phyloP scores from a whole-genome alignment of 2,329 filamentous ascomycete species.

The Pseudogymnoascus sp. region DNA sequence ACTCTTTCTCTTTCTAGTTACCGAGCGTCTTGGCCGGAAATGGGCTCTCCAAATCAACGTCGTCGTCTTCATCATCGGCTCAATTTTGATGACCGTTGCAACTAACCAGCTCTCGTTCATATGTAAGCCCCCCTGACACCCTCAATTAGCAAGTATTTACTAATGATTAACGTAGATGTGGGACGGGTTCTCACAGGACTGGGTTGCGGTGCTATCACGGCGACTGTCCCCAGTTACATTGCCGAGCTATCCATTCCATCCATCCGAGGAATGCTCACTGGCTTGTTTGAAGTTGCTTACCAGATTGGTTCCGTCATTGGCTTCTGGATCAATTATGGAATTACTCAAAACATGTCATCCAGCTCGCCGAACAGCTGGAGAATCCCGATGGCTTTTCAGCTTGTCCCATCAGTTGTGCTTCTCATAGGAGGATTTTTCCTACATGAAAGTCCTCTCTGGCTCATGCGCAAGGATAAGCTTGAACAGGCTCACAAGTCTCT shows the following conservation, averaged over 20 bases:
- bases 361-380: conserved; percentile 22
- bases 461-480: conserved; percentile 40
- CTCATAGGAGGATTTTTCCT: conserved; percentile 52
- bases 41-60: conserved; percentile 44
- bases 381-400: conserved; percentile 46
- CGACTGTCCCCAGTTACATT: conserved; percentile 32
- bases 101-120: conserved; percentile 38
- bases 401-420: conserved; percentile 47
- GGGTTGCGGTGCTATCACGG: conserved; percentile 30
- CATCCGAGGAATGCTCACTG: conserved; percentile 32
- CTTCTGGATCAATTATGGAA: conserved; percentile 34
- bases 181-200: conserved; percentile 33
- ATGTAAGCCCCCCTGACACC: conserved; percentile 34
- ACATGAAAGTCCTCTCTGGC: conserved; percentile 51
- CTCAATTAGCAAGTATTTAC: background rate
- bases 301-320: conserved; percentile 32
- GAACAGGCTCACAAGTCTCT: background rate
- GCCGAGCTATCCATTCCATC: conserved; percentile 30
- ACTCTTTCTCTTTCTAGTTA: conserved; percentile 27
- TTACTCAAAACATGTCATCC: conserved; percentile 27
- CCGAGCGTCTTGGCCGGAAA: conserved; percentile 45
- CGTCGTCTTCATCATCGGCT: conserved; percentile 40
- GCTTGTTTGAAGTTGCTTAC: conserved; percentile 28
- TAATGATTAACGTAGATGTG: conserved; percentile 24
- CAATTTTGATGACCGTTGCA: conserved; percentile 39